Base-by-base conservation (phyloP, 2,329 filamentous ascomycete species). In the Xylariaceae sp. region DNA sequence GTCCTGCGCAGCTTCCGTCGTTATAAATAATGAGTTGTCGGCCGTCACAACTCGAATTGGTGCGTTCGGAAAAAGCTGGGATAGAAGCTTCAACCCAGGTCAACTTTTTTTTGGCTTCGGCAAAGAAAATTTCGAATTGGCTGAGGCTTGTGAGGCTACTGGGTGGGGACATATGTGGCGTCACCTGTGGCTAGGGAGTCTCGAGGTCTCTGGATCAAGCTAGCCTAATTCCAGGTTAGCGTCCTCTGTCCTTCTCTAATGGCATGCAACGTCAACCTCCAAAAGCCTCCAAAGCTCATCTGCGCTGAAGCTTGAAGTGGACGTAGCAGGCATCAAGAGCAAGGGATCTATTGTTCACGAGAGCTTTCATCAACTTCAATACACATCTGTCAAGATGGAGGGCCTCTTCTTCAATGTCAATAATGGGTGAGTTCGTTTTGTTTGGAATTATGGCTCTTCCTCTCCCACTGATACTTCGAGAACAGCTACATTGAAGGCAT, bases 401-500 rank as follows among this genome's bases (percentile, higher is more conserved):
- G 89, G 89, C 45, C 82, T 96, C 34, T 85, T 89, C 59, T 96
- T 93, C 72, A 96, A 96, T 71, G 87, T 91, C 50, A 89, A 94
- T 68, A 90, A 88, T 69, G 90, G 90, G 85, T 91, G 73, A 51
- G 78, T 63, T 40, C 30, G 31, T 28, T 9, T 26, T 18, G 9
- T 29, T 38, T 7, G 22, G 4, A 34, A 39, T 1, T 11, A 42
- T 39, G 9, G 17, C 17, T 19, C 11, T 17, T 11, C 44, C 39
- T 53, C 56, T 44, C 57, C 43, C 12, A 16, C 30, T 19, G 42
- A n/a, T 26, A 47, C 8, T 26, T 11, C 40, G 39, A 40, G 37
- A 47, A 45, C 60, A 95, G 90, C 70, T 97, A 95, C 69, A 83
- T 97, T 64, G 93, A 98, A 71, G 93, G 93, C 65, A 90, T 98